Conservation (phyloP, 176 grass and related monocot genomes). For the Aegilops longissima region DNA sequence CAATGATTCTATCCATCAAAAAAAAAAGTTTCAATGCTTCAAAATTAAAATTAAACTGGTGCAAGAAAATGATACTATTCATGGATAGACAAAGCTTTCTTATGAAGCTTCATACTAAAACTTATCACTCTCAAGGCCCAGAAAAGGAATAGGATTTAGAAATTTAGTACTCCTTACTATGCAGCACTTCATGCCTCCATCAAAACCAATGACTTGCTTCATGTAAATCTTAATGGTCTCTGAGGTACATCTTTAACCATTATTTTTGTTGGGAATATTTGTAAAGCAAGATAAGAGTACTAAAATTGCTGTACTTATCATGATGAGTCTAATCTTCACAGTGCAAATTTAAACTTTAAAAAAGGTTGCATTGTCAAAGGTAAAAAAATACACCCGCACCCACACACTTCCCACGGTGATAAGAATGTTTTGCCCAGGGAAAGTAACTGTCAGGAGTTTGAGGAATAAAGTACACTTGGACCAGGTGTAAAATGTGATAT, state of each 20-base stretch:
- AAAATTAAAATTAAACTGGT: not conserved
- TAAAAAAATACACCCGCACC: conserved; percentile 13
- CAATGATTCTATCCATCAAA: not conserved
- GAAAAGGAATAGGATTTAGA: not conserved
- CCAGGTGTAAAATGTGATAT: conserved; percentile 2
- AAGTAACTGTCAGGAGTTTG: conserved; percentile 8
- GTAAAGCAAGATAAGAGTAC: not conserved
- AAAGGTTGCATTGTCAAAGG: conserved; percentile 14
- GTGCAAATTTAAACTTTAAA: not conserved
- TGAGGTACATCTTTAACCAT: not conserved
- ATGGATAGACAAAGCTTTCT: not conserved
- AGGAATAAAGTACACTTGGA: conserved; percentile 16
- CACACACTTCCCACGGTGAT: not conserved
- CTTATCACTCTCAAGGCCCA: not conserved
- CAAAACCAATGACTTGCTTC: not conserved
- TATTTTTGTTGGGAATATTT: not conserved
- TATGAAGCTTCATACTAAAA: conserved; percentile 15
- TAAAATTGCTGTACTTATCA: not conserved
- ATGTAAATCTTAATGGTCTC: not conserved
- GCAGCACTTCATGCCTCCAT: not conserved
- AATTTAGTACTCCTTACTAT: not conserved
- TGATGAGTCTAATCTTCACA: not conserved
- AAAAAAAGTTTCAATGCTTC: conserved; percentile 6
- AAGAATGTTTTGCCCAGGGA: not conserved
- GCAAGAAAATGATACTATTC: not conserved